Evolutionary conservation across 306 rosid genomes (phyloP).

Genomic region (Gleditsia sinensis): DNA sequence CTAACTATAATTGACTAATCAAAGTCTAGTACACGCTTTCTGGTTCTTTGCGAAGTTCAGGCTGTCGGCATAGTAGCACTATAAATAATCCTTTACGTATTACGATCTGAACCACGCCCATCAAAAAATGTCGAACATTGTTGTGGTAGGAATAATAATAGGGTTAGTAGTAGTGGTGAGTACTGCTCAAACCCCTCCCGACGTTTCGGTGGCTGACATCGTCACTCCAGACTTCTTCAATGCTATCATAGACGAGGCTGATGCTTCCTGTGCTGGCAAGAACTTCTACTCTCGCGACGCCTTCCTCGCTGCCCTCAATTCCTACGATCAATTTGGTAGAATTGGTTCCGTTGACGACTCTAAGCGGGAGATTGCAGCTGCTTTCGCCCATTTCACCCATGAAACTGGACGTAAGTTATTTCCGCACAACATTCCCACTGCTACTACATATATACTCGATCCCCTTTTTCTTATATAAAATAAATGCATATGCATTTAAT

Average conservation of each 20-base stretch:
- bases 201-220: constrained; percentile 52
- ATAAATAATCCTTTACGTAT: too few species aligned
- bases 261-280: constrained; percentile 56
- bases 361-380: constrained; percentile 82
- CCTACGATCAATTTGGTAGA: constrained; percentile 51
- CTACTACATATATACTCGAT: too few species aligned
- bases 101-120: too few species aligned
- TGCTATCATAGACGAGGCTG: constrained; percentile 55
- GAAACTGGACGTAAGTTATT: constrained; percentile 80
- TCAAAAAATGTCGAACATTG: background rate
- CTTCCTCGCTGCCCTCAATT: constrained; percentile 57
- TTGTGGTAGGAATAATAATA: background rate
- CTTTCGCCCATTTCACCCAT: constrained; percentile 81
- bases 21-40: too few species aligned
- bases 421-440: too few species aligned
- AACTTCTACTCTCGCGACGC: constrained; percentile 55
- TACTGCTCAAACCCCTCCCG: too few species aligned
- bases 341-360: constrained; percentile 53
- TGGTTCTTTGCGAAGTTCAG: too few species aligned
- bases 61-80: too few species aligned
- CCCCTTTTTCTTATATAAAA: too few species aligned
- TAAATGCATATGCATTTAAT: too few species aligned
- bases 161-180: background rate
- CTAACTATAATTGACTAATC: background rate
- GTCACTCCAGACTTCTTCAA: constrained; percentile 59